A percentile compares a stretch with the other conserved stretches of the same genome.
These are phyloP conservation scores for Spathaspora boniae DNA, from an alignment of 805 yeast genomes.

Conservation along the genomic window DNA sequence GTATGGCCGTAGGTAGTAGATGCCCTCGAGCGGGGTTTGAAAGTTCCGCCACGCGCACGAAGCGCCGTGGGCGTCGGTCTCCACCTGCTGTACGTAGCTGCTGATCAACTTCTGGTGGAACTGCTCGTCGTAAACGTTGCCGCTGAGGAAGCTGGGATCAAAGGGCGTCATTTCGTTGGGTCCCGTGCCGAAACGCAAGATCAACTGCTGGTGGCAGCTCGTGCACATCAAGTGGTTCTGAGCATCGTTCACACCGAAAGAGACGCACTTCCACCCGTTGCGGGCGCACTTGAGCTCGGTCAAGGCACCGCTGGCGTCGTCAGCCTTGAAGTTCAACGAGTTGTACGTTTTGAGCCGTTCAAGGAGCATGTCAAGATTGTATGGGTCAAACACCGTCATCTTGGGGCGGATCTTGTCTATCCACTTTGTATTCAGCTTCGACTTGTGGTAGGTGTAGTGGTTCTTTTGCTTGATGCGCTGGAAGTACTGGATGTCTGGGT, in stretches of 20 bases:
- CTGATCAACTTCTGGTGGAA: conserved; percentile 21
- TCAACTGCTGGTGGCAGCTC: conserved; percentile 26
- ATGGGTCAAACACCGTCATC: conserved; percentile 34
- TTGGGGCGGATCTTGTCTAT: conserved; percentile 14
- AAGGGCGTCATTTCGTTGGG: conserved; percentile 5
- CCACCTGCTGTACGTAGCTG: conserved; percentile 24
- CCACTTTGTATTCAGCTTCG: conserved; percentile 15
- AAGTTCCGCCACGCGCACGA: conserved; percentile 37
- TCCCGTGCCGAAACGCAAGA: conserved; percentile 24
- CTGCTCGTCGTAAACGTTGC: conserved; percentile 9
- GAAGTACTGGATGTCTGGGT: conserved; percentile 40
- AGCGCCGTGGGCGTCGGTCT: conserved; percentile 22
- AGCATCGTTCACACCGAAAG: conserved; percentile 19
- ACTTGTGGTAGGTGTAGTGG: conserved; percentile 36
- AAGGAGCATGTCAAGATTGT: conserved; percentile 29
- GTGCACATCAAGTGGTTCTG: conserved; percentile 34
- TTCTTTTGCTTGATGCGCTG: conserved; percentile 30
- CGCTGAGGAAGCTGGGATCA: conserved; percentile 6
- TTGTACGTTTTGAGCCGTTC: conserved; percentile 42
- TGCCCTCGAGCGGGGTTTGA: conserved; percentile 29
- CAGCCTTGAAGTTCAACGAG: conserved; percentile 42
- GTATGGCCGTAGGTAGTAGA: conserved; percentile 34
- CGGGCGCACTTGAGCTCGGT: conserved; percentile 48
- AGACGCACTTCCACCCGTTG: conserved; percentile 52
- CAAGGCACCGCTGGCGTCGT: conserved; percentile 14